Conservation (phyloP, 2,329 filamentous ascomycete species). For the Paracorniculantispora psalliotae region DNA sequence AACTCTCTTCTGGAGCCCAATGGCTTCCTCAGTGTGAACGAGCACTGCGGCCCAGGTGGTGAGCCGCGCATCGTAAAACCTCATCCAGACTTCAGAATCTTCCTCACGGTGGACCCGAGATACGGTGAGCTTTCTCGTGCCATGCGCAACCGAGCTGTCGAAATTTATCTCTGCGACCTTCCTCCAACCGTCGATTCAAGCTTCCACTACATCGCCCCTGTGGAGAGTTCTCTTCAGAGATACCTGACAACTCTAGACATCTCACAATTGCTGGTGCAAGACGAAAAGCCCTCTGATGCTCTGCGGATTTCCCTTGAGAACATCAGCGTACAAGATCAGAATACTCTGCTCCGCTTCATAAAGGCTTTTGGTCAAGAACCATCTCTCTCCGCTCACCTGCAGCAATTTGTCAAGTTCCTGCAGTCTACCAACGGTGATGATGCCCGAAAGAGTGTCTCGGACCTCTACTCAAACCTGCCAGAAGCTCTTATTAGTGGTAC, state of each 20-base stretch:
- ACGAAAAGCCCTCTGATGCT: slow-evolving; percentile 21
- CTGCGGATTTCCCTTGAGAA: slow-evolving; percentile 39
- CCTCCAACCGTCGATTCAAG: slow-evolving; percentile 29
- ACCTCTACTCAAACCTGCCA: slow-evolving; percentile 31
- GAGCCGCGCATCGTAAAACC: slow-evolving; percentile 74
- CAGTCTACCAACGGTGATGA: slow-evolving; percentile 27
- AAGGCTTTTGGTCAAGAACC: slow-evolving; percentile 19
- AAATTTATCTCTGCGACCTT: slow-evolving; percentile 67
- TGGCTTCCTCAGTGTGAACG: slow-evolving; percentile 84
- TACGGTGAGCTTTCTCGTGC: slow-evolving; percentile 92
- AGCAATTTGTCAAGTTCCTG: slow-evolving; percentile 26
- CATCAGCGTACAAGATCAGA: slow-evolving; percentile 43
- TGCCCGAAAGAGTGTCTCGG: slow-evolving; percentile 28
- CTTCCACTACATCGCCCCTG: slow-evolving; percentile 36
- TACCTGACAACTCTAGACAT: slow-evolving; percentile 36
- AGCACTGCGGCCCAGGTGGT: slow-evolving; percentile 80
- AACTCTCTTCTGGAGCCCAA: slow-evolving; percentile 93
- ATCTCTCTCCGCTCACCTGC: slow-evolving; percentile 16
- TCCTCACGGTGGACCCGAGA: slow-evolving; percentile 86
- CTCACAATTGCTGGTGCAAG: slow-evolving; percentile 23
- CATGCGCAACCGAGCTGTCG: slow-evolving; percentile 92
- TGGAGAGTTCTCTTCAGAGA: slow-evolving; percentile 47
- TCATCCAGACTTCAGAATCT: slow-evolving; percentile 83
- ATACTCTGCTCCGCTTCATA: slow-evolving; percentile 31
- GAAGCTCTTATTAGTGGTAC: slow-evolving; percentile 12